Evolutionary conservation across 306 rosid species (phyloP), one percentile per base, ranked within the genome.

Genomic region (Rosa persica): DNA sequence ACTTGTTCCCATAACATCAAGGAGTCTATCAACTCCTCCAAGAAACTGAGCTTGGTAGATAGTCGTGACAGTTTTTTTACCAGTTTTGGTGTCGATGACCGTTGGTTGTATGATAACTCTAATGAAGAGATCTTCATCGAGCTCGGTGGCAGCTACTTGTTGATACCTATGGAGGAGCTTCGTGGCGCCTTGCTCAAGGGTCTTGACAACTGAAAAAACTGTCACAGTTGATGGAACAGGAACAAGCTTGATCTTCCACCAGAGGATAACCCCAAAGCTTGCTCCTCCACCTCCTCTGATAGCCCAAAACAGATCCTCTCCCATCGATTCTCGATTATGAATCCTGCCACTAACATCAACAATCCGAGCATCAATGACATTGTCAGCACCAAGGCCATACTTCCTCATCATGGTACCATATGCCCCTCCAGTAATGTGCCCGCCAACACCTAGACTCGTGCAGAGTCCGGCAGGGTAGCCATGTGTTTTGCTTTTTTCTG

Each of bases 401-500:
- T 91, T 93, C 78, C 98, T 87, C 94, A 93, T 88, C 97, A 93
- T 76, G 46, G 89, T 25, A 6, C 98, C 94, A 27, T 89, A 93
- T 9, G 92, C 97, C 12, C 98, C 98, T 34, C 98, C 96, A 3
- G 88, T 89, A 30, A 93, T 81, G 81, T 93, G 98, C 23, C 96
- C 96, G 2, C 98, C 98, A 58, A 91, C 72, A 42, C 98, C 98
- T 73, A 91, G 49, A 47, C 89, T 93, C 25, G 98, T 61, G 85
- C 96, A 93, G 12, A 91, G 92, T 0, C 98, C 98, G 0, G 93
- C 98, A 44, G 98, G 93, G 87, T 85, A 93, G 27, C 93, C 98
- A 70, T 87, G 98, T 8, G 83, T 83, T 19, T 78, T 42, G 67
- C 98, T 91, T 61, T 88, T 91, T 80, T 93, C 82, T 1, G 81